These are phyloP conservation scores for Scutellaria galericulata DNA, from an alignment of 257 asterid species.

Conservation along the genomic window DNA sequence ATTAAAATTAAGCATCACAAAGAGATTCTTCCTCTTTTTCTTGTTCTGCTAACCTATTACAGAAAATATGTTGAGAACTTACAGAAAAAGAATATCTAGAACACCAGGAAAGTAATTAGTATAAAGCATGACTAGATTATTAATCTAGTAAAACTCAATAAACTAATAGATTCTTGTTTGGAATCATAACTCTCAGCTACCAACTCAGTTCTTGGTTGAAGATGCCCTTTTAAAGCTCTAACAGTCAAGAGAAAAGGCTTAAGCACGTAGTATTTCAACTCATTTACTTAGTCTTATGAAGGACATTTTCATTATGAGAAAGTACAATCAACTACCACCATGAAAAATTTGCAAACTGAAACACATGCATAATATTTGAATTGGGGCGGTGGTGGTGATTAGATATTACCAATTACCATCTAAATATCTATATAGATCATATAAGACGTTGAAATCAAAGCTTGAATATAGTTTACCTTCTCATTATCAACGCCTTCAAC, in stretches of 20 bases:
- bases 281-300: constrained; percentile 11
- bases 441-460: neutral
- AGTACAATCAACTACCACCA: neutral
- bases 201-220: neutral
- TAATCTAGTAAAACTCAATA: constrained; percentile 6
- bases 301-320: neutral
- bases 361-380: neutral
- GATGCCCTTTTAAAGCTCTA: neutral
- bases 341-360: constrained; percentile 5
- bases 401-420: too few species aligned
- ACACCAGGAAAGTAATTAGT: neutral
- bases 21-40: neutral
- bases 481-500: constrained; percentile 81
- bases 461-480: constrained; percentile 53
- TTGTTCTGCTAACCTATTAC: too few species aligned
- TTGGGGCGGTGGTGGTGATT: too few species aligned
- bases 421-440: too few species aligned
- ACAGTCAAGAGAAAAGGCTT: neutral
- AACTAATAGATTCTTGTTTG: too few species aligned
- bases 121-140: neutral
- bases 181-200: neutral
- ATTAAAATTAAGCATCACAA: constrained; percentile 1
- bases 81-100: neutral
- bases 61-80: too few species aligned
- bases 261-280: neutral